phyloP scores from a whole-genome alignment of 768 basidiomycete genomes.

The Tremella fuciformis region DNA sequence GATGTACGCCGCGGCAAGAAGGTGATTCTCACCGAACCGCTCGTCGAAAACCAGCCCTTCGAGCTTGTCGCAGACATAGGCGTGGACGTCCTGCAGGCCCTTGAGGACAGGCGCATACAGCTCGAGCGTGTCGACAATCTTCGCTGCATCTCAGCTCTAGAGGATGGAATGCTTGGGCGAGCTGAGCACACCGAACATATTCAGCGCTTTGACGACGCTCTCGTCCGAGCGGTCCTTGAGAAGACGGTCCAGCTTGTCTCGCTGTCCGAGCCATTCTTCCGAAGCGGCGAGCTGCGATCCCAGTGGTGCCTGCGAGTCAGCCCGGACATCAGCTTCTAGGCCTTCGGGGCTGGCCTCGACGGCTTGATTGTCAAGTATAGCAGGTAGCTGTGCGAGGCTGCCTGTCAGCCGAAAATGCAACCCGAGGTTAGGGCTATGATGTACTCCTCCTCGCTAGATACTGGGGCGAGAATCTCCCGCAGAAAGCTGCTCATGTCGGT shows the following conservation, averaged over 20 bases:
- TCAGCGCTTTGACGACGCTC: slow-evolving; percentile 26
- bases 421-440: neutral
- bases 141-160: slow-evolving; percentile 19
- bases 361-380: slow-evolving; percentile 33
- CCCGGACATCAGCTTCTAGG: neutral
- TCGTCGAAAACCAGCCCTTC: slow-evolving; percentile 33
- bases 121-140: slow-evolving; percentile 40
- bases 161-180: neutral
- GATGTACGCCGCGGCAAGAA: slow-evolving; percentile 28
- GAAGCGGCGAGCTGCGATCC: slow-evolving; percentile 21
- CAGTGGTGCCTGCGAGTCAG: slow-evolving; percentile 22
- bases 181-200: slow-evolving; percentile 25
- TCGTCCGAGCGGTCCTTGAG: slow-evolving; percentile 16
- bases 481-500: slow-evolving; percentile 17
- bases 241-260: slow-evolving; percentile 19
- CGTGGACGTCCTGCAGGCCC: slow-evolving; percentile 37
- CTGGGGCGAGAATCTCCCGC: slow-evolving; percentile 15
- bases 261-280: slow-evolving; percentile 25
- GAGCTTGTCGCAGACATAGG: slow-evolving; percentile 31
- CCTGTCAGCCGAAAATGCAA: slow-evolving; percentile 7
- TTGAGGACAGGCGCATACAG: slow-evolving; percentile 34
- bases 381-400: slow-evolving; percentile 22
- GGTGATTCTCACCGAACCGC: slow-evolving; percentile 10
- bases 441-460: slow-evolving; percentile 27
- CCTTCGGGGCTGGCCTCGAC: slow-evolving; percentile 20